Percentiles rank a stretch among this genome's conserved stretches.
Conservation (phyloP, 2,329 filamentous ascomycete species). For the Boeremia lycopersici region DNA sequence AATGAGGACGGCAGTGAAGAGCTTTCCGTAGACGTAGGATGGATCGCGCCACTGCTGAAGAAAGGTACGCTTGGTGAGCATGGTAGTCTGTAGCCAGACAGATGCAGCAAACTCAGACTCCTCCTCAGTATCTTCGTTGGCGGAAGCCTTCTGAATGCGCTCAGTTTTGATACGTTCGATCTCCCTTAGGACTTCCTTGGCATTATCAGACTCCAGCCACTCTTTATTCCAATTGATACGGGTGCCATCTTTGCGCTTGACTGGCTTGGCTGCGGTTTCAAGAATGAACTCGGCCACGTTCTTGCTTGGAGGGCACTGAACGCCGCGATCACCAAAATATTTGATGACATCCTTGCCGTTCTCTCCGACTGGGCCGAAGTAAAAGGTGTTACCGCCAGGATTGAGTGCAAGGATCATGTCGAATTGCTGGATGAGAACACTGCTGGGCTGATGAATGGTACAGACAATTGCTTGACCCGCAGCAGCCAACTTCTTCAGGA, state of each 20-base stretch:
- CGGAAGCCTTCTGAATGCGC: constrained; percentile 56
- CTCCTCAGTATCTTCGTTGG: constrained; percentile 18
- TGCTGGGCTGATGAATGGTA: constrained; percentile 75
- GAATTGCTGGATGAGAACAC: constrained; percentile 72
- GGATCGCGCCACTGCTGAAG: constrained; percentile 77
- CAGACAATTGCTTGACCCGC: constrained; percentile 75
- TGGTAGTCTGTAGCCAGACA: constrained; percentile 64
- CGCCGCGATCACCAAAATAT: constrained; percentile 71
- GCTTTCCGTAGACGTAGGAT: constrained; percentile 76
- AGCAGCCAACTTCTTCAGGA: constrained; percentile 69
- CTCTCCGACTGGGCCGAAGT: constrained; percentile 74
- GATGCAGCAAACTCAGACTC: constrained; percentile 70
- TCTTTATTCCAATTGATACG: constrained; percentile 75
- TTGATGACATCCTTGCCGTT: constrained; percentile 68
- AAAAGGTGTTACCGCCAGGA: constrained; percentile 72
- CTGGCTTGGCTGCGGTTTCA: constrained; percentile 66
- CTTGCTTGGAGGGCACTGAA: constrained; percentile 68
- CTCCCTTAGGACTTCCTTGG: constrained; percentile 63
- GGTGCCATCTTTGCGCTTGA: constrained; percentile 59
- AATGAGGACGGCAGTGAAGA: constrained; percentile 73
- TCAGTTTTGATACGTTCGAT: constrained; percentile 68
- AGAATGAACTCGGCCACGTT: constrained; percentile 72
- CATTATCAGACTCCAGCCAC: constrained; percentile 71
- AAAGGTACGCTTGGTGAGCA: constrained; percentile 74
- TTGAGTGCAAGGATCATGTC: constrained; percentile 75